phyloP scores from a whole-genome alignment of 164 flowering plant genomes.

The Akebia trifoliata region DNA sequence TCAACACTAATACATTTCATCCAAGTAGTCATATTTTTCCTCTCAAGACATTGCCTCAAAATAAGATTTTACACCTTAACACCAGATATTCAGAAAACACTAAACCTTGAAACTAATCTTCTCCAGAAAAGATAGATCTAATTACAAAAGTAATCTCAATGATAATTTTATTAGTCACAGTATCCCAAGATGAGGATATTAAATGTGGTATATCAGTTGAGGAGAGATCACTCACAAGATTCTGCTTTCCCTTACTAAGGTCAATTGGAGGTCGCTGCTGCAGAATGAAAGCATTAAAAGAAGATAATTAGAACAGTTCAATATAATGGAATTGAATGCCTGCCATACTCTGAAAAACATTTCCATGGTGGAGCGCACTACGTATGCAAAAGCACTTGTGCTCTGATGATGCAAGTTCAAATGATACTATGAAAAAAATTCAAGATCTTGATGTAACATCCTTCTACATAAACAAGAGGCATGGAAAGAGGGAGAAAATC shows the following conservation, averaged over 20 bases:
- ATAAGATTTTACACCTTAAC: too few relatives aligned
- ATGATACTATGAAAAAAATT: background rate
- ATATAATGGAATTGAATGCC: background rate
- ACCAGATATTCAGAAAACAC: too few relatives aligned
- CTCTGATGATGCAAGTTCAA: background rate
- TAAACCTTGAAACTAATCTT: background rate
- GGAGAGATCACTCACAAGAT: constrained; percentile 47
- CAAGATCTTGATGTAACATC: background rate
- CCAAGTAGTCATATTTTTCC: too few relatives aligned
- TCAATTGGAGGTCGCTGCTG: constrained; percentile 83
- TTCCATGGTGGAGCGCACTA: too few relatives aligned
- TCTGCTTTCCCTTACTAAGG: constrained; percentile 45
- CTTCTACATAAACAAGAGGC: background rate
- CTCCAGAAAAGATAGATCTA: background rate
- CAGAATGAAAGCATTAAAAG: constrained; percentile 18
- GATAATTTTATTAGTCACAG: background rate
- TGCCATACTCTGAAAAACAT: background rate
- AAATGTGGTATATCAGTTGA: background rate
- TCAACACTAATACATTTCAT: too few relatives aligned
- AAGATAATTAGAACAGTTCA: constrained; percentile 4
- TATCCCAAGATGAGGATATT: background rate
- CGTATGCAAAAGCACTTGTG: background rate
- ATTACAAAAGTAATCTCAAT: background rate
- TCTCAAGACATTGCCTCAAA: too few relatives aligned
- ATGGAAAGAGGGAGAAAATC: background rate